Evolutionary conservation across 108 stramenopile species (phyloP).

Genomic region (Skeletonema costatum): DNA sequence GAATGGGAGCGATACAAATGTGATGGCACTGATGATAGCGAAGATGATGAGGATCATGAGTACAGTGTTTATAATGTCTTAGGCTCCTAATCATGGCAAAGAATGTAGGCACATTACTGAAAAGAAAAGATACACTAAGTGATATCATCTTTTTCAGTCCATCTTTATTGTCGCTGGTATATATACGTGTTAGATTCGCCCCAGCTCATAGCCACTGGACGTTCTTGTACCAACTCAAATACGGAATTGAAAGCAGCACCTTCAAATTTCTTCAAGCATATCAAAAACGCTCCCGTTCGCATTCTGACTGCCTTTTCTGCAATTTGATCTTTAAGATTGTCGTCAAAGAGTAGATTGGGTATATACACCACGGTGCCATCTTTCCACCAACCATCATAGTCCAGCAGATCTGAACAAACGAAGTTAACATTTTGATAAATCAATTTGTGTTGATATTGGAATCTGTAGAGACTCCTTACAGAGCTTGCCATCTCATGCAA

Average conservation of each 20-base stretch:
- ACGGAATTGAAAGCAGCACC: neutral
- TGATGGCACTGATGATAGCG: too few relatives aligned
- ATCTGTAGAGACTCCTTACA: neutral
- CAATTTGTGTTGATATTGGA: neutral
- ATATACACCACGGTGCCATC: conserved; percentile 68
- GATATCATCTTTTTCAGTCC: neutral
- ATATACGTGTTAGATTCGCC: neutral
- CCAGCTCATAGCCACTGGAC: neutral
- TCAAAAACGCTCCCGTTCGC: conserved; percentile 50
- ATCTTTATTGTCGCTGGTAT: neutral
- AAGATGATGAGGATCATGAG: too few relatives aligned
- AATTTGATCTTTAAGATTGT: conserved; percentile 48
- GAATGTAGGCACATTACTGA: too few relatives aligned
- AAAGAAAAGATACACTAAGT: too few relatives aligned
- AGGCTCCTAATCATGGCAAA: too few relatives aligned
- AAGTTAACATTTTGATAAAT: conserved; percentile 23
- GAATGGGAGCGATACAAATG: too few relatives aligned
- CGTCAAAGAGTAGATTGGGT: conserved; percentile 64
- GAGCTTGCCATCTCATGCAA: conserved; percentile 32
- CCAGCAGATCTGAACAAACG: conserved; percentile 40
- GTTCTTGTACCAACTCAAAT: neutral
- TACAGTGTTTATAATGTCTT: too few relatives aligned
- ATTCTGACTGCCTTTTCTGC: conserved; percentile 33
- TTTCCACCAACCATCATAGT: conserved; percentile 52
- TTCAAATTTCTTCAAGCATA: conserved; percentile 59